Evolutionary conservation across 768 basidiomycete genomes (phyloP).

Genomic region (Lepiota brunneoincarnata): DNA sequence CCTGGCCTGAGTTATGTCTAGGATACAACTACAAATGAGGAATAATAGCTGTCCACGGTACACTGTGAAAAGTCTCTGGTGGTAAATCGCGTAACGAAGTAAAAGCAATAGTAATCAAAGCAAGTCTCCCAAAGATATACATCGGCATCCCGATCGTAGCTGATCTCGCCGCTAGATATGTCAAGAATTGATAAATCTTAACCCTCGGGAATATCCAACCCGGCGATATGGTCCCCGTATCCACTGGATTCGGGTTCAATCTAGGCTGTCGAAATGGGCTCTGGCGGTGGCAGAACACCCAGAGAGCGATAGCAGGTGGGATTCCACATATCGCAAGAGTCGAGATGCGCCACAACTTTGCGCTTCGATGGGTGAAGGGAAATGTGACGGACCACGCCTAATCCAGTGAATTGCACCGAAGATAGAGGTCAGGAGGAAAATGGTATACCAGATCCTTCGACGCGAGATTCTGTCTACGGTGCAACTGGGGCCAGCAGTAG

Average conservation of each 20-base stretch:
- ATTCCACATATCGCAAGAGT: neutral
- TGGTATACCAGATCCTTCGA: neutral
- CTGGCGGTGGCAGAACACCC: neutral
- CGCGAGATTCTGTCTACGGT: neutral
- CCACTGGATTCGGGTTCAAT: neutral
- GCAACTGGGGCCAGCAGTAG: neutral
- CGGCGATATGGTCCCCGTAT: neutral
- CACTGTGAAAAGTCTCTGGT: neutral
- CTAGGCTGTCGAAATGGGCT: neutral
- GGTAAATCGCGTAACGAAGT: neutral
- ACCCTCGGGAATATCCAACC: neutral
- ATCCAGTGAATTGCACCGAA: slow-evolving; percentile 20
- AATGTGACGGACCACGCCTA: slow-evolving; percentile 15
- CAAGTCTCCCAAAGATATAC: slow-evolving; percentile 4
- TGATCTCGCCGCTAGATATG: neutral
- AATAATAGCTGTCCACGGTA: slow-evolving; percentile 2
- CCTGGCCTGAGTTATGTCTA: neutral
- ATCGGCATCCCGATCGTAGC: slow-evolving; percentile 7
- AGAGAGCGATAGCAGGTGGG: slow-evolving; percentile 2
- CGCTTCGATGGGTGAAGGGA: slow-evolving; percentile 12
- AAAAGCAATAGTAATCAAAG: slow-evolving; percentile 1
- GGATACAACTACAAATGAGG: neutral
- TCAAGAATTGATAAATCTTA: neutral
- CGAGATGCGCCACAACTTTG: slow-evolving; percentile 11
- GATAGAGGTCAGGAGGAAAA: slow-evolving; percentile 4